phyloP scores from a whole-genome alignment of 352 stramenopile genomes.

The Albugo candida region DNA sequence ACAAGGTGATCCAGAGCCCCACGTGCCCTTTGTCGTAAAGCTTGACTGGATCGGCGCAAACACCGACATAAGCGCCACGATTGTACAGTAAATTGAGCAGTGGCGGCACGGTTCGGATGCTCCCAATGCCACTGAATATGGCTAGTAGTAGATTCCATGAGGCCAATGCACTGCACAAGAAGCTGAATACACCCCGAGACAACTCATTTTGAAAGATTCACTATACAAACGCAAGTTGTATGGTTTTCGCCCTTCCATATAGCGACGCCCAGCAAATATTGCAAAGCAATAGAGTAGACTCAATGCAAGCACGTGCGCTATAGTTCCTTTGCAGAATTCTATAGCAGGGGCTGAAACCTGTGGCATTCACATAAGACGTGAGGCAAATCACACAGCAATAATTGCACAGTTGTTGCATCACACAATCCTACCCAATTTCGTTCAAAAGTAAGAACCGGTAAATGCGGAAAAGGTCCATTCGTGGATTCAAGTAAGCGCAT shows the following conservation, averaged over 20 bases:
- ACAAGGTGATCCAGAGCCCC: constrained; percentile 60
- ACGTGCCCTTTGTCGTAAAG: constrained; percentile 52
- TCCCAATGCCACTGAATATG: constrained; percentile 65
- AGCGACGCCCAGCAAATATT: constrained; percentile 34
- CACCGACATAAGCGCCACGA: constrained; percentile 62
- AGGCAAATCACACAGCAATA: no score
- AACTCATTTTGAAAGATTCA: background rate
- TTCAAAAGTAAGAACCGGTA: no score
- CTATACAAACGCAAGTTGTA: constrained; percentile 62
- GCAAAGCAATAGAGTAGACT: background rate
- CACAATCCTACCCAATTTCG: no score
- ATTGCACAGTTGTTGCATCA: no score
- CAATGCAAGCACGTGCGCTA: background rate
- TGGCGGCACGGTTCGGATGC: constrained; percentile 52
- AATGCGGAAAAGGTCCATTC: no score
- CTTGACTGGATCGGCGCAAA: constrained; percentile 42
- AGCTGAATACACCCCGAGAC: background rate
- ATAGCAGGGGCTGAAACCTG: no score
- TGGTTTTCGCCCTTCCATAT: constrained; percentile 61
- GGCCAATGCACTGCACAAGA: constrained; percentile 25
- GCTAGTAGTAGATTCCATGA: constrained; percentile 66
- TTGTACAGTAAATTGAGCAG: constrained; percentile 64
- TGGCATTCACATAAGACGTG: no score
- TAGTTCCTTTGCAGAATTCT: no score
- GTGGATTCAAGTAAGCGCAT: no score